These are phyloP conservation scores for Skeletonema potamos DNA, from an alignment of 108 stramenopile species.

Conservation along the genomic window DNA sequence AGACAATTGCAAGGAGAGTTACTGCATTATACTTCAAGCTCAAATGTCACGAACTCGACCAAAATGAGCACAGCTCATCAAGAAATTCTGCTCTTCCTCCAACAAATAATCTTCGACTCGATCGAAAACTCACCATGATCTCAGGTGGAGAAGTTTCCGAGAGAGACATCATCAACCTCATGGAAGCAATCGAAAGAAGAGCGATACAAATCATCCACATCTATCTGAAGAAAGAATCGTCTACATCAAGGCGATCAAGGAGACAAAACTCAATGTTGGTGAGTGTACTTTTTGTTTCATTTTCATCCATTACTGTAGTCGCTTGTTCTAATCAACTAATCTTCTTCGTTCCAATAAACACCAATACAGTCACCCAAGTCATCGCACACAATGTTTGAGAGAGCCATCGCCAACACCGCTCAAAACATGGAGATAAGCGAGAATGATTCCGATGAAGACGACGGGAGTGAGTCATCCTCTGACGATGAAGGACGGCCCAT, in stretches of 20 bases:
- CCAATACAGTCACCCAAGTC: conserved; percentile 5
- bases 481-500: conserved; percentile 42
- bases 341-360: neutral
- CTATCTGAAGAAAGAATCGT: conserved; percentile 17
- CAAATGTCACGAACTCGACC: conserved; percentile 60
- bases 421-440: conserved; percentile 8
- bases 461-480: conserved; percentile 23
- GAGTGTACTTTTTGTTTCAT: neutral
- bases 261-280: conserved; percentile 36
- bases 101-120: conserved; percentile 19
- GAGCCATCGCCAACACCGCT: conserved; percentile 21
- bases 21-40: conserved; percentile 69
- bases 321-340: neutral
- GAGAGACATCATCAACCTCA: conserved; percentile 66
- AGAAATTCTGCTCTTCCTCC: conserved; percentile 6
- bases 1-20: conserved; percentile 63
- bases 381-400: conserved; percentile 34
- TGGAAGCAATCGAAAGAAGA: conserved; percentile 69
- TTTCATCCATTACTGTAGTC: neutral
- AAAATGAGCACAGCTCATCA: conserved; percentile 1
- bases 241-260: conserved; percentile 15
- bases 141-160: conserved; percentile 64
- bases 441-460: conserved; percentile 32
- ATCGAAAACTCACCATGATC: conserved; percentile 50
- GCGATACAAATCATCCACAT: conserved; percentile 60